Evolutionary conservation across 257 asterid species (phyloP).

Genomic region (Przewalskia tangutica): DNA sequence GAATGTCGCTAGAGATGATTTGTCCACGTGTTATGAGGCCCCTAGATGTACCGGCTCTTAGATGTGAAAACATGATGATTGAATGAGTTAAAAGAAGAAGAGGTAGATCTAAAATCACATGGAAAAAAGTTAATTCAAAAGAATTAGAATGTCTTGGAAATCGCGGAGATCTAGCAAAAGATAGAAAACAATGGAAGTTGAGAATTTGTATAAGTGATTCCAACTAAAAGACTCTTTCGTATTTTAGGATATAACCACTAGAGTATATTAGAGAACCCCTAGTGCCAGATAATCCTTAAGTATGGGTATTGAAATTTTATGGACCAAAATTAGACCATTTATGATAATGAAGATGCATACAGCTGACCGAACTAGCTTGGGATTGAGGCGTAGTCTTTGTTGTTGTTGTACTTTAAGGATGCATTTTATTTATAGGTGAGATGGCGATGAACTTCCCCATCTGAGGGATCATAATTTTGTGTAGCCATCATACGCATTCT

Average conservation of each 20-base stretch:
- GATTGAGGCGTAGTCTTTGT: background rate
- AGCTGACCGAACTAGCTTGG: background rate
- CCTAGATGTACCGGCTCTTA: no score
- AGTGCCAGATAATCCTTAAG: background rate
- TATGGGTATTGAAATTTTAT: background rate
- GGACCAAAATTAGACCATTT: background rate
- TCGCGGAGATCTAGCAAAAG: background rate
- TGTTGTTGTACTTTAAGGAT: background rate
- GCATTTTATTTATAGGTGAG: background rate
- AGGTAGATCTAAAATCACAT: background rate
- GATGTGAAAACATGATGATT: background rate
- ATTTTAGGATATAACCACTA: background rate
- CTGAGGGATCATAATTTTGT: background rate
- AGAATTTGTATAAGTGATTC: background rate
- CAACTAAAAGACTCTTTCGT: background rate
- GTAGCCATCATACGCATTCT: background rate
- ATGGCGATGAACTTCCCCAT: constrained; percentile 3
- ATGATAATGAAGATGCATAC: background rate
- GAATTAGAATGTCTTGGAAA: background rate
- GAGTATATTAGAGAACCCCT: background rate
- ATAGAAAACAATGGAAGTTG: background rate
- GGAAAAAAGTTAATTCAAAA: background rate
- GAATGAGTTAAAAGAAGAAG: background rate
- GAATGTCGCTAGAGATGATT: background rate
- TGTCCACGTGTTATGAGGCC: background rate